Evolutionary conservation across 148 eudicot genomes (phyloP).

Genomic region (Oxyria digyna): DNA sequence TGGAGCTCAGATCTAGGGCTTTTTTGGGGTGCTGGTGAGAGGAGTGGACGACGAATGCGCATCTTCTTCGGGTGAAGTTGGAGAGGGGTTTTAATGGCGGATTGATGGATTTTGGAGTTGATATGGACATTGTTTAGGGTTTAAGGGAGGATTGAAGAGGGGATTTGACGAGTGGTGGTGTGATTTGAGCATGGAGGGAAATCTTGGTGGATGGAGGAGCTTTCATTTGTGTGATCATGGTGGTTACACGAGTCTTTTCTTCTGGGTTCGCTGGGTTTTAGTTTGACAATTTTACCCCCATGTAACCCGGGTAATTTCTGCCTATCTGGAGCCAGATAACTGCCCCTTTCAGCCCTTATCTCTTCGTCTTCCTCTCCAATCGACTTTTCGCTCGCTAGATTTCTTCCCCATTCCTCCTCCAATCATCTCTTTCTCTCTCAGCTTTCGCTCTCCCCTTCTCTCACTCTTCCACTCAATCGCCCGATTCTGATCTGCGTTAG

Average conservation of each 20-base stretch:
- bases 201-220: not conserved
- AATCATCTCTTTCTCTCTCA: not conserved
- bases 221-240: not conserved
- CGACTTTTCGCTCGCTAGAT: constrained; percentile 1
- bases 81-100: constrained; percentile 23
- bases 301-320: too few species aligned
- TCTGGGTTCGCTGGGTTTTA: too few species aligned
- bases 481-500: not conserved
- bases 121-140: constrained; percentile 32
- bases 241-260: not conserved
- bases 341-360: not conserved
- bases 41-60: constrained; percentile 15
- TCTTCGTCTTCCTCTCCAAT: constrained; percentile 3
- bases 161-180: not conserved
- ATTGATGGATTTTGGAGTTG: constrained; percentile 29
- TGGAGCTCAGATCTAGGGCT: constrained; percentile 25
- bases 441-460: not conserved
- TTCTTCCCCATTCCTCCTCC: not conserved
- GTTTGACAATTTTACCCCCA: too few species aligned
- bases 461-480: not conserved
- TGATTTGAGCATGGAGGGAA: constrained; percentile 16
- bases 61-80: constrained; percentile 24
- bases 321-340: not conserved
- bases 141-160: constrained; percentile 16
- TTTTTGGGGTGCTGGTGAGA: constrained; percentile 21